Conservation (phyloP, 2,329 filamentous ascomycete species). For the Waltergamsia citrina region DNA sequence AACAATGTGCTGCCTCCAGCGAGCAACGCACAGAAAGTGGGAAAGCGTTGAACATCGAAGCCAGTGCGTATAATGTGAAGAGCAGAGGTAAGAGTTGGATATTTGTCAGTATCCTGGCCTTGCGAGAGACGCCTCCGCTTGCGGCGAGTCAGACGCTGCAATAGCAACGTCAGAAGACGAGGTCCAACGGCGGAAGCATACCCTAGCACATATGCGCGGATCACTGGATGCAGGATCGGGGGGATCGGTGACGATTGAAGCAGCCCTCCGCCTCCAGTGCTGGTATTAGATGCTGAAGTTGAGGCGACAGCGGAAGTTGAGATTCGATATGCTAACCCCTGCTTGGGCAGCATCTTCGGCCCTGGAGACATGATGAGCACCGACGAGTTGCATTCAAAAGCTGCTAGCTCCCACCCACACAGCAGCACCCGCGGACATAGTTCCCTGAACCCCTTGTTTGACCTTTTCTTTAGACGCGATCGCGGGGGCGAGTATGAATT, state of each 20-base stretch:
- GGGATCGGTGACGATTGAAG: conserved; percentile 25
- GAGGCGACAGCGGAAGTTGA: too few relatives aligned
- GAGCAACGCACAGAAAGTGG: conserved; percentile 51
- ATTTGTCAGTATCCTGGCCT: conserved; percentile 17
- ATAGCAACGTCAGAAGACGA: conserved; percentile 42
- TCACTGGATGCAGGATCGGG: conserved; percentile 40
- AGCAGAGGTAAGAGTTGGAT: conserved; percentile 19
- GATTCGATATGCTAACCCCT: too few relatives aligned
- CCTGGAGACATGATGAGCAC: too few relatives aligned
- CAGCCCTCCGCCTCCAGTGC: too few relatives aligned
- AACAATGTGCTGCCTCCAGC: conserved; percentile 52
- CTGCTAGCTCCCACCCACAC: too few relatives aligned
- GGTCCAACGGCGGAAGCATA: conserved; percentile 51
- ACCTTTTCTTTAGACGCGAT: too few relatives aligned
- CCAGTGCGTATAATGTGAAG: conserved; percentile 37
- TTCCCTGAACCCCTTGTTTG: too few relatives aligned
- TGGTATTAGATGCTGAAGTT: too few relatives aligned
- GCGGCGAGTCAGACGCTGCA: conserved; percentile 36
- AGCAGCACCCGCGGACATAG: too few relatives aligned
- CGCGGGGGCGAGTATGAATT: too few relatives aligned
- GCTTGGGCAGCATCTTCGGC: too few relatives aligned
- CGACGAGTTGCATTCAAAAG: too few relatives aligned
- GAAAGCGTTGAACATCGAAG: conserved; percentile 46
- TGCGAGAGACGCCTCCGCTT: conserved; percentile 9
- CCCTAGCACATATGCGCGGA: conserved; percentile 51